Percentiles rank a stretch among this genome's conserved stretches.
These are phyloP conservation scores for Malassezia slooffiae DNA, from an alignment of 1,284 basidiomycete species.

Conservation along the genomic window DNA sequence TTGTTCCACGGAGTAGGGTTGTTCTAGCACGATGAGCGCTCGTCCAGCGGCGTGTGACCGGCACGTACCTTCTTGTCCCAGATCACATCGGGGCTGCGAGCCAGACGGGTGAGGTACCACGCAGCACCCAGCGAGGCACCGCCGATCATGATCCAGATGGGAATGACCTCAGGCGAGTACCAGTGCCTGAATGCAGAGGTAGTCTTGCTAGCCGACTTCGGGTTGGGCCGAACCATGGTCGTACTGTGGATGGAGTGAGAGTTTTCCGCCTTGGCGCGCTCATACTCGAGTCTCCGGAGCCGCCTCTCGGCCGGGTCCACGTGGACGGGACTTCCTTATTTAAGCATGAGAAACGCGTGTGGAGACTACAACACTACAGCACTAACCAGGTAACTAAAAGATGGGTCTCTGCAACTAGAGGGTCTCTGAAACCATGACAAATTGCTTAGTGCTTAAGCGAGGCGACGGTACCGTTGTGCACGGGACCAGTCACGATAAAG, in stretches of 20 bases:
- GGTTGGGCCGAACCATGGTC: slow-evolving; percentile 5
- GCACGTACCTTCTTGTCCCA: slow-evolving; percentile 36
- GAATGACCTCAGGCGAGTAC: slow-evolving; percentile 31
- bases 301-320: too few relatives aligned
- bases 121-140: slow-evolving; percentile 33
- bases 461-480: slow-evolving; percentile 10
- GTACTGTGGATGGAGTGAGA: too few relatives aligned
- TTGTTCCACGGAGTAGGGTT: slow-evolving; percentile 44
- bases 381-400: too few relatives aligned
- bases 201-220: too few relatives aligned
- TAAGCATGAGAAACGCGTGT: too few relatives aligned
- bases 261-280: too few relatives aligned
- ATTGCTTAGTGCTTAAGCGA: too few relatives aligned
- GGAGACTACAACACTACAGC: too few relatives aligned
- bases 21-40: slow-evolving; percentile 17
- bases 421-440: too few relatives aligned
- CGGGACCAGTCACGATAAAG: slow-evolving; percentile 15
- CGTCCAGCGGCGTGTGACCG: neutral
- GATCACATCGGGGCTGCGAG: slow-evolving; percentile 38
- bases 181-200: slow-evolving; percentile 9
- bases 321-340: too few relatives aligned
- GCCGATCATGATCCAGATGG: slow-evolving; percentile 37
- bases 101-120: slow-evolving; percentile 38
- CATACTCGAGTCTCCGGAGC: too few relatives aligned
- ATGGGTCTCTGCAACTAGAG: too few relatives aligned